Evolutionary conservation across 73 alveolate species (phyloP).

Genomic region (Paramecium caudatum): DNA sequence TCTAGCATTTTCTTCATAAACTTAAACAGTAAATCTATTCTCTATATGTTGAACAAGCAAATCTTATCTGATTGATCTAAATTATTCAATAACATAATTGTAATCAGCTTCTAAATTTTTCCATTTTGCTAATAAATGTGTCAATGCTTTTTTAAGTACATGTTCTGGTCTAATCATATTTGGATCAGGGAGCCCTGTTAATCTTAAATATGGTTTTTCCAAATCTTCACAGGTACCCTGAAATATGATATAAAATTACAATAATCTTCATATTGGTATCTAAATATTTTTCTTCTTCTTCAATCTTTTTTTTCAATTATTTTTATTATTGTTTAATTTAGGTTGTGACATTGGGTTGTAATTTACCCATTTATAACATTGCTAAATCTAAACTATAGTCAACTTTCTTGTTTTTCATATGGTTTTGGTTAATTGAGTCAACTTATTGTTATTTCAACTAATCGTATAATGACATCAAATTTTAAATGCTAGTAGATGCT

Average conservation of each 20-base stretch:
- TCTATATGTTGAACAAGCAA: slow-evolving; percentile 83
- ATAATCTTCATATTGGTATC: slow-evolving; percentile 42
- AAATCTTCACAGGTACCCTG: slow-evolving; percentile 82
- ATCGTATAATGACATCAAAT: slow-evolving; percentile 42
- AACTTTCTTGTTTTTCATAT: slow-evolving; percentile 28
- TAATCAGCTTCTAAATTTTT: slow-evolving; percentile 80
- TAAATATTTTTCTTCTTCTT: slow-evolving; percentile 30
- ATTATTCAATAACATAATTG: slow-evolving; percentile 83
- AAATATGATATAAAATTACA: slow-evolving; percentile 11
- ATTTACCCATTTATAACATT: slow-evolving; percentile 16
- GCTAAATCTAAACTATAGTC: slow-evolving; percentile 50
- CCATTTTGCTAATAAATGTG: slow-evolving; percentile 82
- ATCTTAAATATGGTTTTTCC: slow-evolving; percentile 87
- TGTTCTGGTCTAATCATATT: slow-evolving; percentile 88
- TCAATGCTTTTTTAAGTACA: slow-evolving; percentile 81
- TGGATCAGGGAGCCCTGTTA: slow-evolving; percentile 89
- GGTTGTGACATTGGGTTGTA: slow-evolving; percentile 54
- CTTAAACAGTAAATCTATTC: slow-evolving; percentile 86
- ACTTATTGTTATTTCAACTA: neutral
- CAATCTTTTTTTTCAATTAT: slow-evolving; percentile 29
- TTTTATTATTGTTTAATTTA: slow-evolving; percentile 27
- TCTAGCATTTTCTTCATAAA: slow-evolving; percentile 91
- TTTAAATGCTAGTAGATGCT: slow-evolving; percentile 42
- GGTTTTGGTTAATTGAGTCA: slow-evolving; percentile 49
- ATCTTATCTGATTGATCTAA: slow-evolving; percentile 89